Evolutionary conservation across 225 moss, liverwort and hornwort species (phyloP).

Genomic region (Marchantia polymorpha): DNA sequence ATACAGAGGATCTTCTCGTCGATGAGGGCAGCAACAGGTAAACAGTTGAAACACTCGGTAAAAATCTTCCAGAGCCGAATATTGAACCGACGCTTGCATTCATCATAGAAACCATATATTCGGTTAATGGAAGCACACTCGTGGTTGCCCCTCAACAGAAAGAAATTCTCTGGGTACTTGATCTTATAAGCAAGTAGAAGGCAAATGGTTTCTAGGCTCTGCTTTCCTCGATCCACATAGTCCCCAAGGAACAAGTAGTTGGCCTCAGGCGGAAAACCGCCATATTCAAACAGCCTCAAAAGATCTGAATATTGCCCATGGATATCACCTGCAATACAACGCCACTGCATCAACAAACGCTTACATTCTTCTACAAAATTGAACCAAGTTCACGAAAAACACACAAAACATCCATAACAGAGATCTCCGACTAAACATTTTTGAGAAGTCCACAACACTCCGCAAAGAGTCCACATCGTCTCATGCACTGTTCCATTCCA

Average conservation of each 20-base stretch:
- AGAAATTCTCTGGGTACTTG: constrained; percentile 99
- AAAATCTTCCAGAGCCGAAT: constrained; percentile 99
- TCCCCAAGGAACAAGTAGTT: constrained; percentile 99
- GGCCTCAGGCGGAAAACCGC: constrained; percentile 97
- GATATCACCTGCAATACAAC: constrained; percentile 72
- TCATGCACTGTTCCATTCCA: too few species aligned
- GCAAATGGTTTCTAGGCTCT: constrained; percentile 98
- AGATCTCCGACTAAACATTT: neutral
- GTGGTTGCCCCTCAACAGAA: constrained; percentile 97
- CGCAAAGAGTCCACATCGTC: neutral
- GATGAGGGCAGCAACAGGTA: constrained; percentile 94
- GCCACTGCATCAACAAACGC: neutral
- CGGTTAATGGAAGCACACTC: constrained; percentile 99
- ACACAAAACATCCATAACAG: neutral
- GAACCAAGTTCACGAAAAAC: neutral
- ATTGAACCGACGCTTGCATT: constrained; percentile 99
- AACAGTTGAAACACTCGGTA: constrained; percentile 98
- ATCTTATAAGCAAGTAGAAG: constrained; percentile 98
- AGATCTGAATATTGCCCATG: constrained; percentile 99
- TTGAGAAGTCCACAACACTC: neutral
- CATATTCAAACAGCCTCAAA: constrained; percentile 98
- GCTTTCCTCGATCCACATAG: constrained; percentile 98
- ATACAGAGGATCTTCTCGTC: constrained; percentile 99
- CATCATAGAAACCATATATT: constrained; percentile 99
- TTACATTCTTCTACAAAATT: neutral